Percentiles rank a stretch among this genome's conserved stretches.
Conservation (phyloP, 225 moss, liverwort and hornwort genomes). For the Pseudisothecium myosuroides region DNA sequence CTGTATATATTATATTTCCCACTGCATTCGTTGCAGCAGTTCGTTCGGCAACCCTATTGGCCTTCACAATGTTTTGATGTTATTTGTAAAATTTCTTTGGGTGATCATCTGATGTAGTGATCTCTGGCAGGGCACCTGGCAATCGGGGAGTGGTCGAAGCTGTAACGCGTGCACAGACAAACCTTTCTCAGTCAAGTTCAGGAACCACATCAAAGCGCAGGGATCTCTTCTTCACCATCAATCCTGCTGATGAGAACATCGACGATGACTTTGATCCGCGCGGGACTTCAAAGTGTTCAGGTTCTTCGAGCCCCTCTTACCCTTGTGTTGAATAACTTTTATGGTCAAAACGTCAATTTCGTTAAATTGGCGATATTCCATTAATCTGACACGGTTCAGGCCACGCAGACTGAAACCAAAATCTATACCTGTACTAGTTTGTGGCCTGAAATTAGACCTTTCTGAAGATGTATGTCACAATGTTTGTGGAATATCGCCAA, state of each 20-base stretch:
- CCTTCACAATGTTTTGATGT: neutral
- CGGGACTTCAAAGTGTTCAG: conserved; percentile 31
- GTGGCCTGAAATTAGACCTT: no score
- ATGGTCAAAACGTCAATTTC: no score
- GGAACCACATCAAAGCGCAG: conserved; percentile 9
- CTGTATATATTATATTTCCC: neutral
- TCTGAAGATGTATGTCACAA: no score
- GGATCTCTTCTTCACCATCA: conserved; percentile 58
- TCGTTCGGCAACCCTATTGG: neutral
- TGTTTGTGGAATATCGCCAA: no score
- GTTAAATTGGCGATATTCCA: no score
- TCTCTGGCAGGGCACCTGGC: conserved; percentile 5
- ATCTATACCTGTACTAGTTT: no score
- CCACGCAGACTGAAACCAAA: no score
- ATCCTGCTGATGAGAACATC: conserved; percentile 27
- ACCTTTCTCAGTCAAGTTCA: conserved; percentile 20
- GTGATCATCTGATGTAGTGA: neutral
- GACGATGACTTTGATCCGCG: conserved; percentile 86
- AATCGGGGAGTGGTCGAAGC: conserved; percentile 61
- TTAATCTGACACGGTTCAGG: no score
- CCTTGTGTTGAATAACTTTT: neutral
- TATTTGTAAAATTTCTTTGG: neutral
- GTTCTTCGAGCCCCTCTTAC: conserved; percentile 8
- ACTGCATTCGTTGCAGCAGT: neutral
- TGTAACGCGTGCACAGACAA: conserved; percentile 63